phyloP scores from a whole-genome alignment of 2,329 filamentous ascomycete genomes.

The Fusarium veterinarium region DNA sequence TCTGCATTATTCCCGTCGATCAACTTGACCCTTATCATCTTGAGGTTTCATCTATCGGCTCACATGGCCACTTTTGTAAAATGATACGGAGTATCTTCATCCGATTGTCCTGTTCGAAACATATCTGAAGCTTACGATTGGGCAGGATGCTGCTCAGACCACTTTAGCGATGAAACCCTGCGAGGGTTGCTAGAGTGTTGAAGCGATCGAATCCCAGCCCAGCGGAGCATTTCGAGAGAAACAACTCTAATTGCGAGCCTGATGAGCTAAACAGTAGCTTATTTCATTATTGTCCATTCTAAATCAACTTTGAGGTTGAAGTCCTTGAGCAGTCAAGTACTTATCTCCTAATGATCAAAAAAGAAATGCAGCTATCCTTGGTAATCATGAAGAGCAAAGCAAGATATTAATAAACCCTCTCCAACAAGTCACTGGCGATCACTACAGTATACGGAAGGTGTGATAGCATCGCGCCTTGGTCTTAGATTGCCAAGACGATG shows the following conservation, averaged over 20 bases:
- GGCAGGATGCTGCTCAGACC: neutral
- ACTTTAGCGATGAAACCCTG: neutral
- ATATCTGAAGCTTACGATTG: neutral
- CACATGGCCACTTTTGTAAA: constrained; percentile 11
- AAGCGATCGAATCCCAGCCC: constrained; percentile 5
- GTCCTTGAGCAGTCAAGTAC: neutral
- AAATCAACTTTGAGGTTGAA: neutral
- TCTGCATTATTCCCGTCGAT: constrained; percentile 11
- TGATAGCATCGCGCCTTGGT: neutral
- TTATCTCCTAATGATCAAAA: neutral
- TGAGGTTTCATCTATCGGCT: constrained; percentile 13
- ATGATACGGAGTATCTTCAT: constrained; percentile 15
- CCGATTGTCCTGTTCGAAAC: constrained; percentile 3
- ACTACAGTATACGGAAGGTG: neutral
- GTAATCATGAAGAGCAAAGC: neutral
- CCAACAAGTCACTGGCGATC: neutral
- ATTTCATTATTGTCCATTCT: neutral
- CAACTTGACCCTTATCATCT: constrained; percentile 7
- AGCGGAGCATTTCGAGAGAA: neutral
- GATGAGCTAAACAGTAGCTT: neutral
- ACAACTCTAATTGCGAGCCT: neutral
- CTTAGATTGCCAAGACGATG: neutral
- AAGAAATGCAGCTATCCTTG: too few species aligned
- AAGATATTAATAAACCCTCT: too few species aligned
- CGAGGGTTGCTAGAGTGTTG: neutral